phyloP scores from a whole-genome alignment of 1,284 basidiomycete genomes.

The Xerocomus cyaneibrunnescens region DNA sequence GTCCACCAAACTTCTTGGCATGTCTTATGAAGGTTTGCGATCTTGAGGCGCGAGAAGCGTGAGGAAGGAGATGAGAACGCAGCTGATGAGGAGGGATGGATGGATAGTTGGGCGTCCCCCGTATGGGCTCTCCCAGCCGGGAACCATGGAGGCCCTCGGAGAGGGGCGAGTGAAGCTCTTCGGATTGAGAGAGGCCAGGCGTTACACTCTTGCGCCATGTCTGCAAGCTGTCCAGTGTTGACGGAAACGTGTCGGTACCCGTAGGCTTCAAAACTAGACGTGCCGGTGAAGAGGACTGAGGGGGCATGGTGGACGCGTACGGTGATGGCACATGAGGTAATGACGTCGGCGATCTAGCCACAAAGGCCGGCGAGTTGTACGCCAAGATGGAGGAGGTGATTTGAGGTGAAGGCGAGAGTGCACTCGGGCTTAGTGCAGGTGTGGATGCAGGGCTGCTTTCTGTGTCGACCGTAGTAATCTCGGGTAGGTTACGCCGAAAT shows the following conservation, averaged over 20 bases:
- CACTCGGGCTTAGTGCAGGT: constrained; percentile 28
- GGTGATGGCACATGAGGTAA: constrained; percentile 14
- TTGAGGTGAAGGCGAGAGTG: constrained; percentile 21
- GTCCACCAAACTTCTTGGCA: constrained; percentile 30
- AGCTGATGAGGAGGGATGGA: constrained; percentile 6
- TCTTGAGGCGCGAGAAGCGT: constrained; percentile 6
- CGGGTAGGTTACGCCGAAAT: constrained; percentile 28
- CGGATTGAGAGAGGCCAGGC: constrained; percentile 19
- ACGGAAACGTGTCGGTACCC: constrained; percentile 34
- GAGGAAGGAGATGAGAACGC: neutral
- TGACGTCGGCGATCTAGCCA: constrained; percentile 19
- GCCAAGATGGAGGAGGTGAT: constrained; percentile 18
- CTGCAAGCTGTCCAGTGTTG: constrained; percentile 29
- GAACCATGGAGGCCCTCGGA: constrained; percentile 12
- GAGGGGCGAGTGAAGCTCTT: constrained; percentile 15
- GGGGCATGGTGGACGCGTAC: constrained; percentile 14
- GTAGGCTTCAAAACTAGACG: constrained; percentile 27
- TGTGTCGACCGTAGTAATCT: constrained; percentile 12
- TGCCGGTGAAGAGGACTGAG: constrained; percentile 8
- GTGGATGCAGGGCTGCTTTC: constrained; percentile 29
- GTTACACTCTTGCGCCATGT: constrained; percentile 31
- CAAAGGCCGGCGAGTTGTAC: constrained; percentile 13
- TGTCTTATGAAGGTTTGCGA: constrained; percentile 27
- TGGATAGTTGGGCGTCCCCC: constrained; percentile 7
- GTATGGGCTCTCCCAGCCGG: constrained; percentile 7